Percentiles rank a stretch among this genome's conserved stretches.
Evolutionary conservation across 345 rosid species (phyloP).

Genomic region (Capsella bursapastoris): DNA sequence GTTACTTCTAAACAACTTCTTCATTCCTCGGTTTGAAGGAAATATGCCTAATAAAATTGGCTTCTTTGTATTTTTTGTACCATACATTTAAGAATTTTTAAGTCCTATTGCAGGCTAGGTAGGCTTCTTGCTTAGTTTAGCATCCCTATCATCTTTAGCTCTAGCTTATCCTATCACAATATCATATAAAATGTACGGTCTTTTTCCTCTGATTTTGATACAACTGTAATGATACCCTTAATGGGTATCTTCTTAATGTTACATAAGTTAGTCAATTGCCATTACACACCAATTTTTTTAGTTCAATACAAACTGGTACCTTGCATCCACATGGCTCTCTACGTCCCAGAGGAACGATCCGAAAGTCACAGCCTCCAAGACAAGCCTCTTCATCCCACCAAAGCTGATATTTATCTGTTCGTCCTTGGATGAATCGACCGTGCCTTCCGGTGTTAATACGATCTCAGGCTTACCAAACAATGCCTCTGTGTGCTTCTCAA

Average conservation of each 20-base stretch:
- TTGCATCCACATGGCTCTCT: constrained; percentile 89
- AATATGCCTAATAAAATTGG: background rate
- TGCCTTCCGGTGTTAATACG: constrained; percentile 67
- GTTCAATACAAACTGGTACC: constrained; percentile 87
- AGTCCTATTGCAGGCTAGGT: constrained; percentile 45
- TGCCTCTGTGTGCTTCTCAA: constrained; percentile 98
- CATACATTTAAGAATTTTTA: constrained; percentile 39
- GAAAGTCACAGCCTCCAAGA: constrained; percentile 92
- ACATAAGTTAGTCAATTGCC: constrained; percentile 38
- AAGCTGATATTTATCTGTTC: constrained; percentile 83
- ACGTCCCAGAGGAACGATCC: constrained; percentile 99
- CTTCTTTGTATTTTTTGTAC: constrained; percentile 22
- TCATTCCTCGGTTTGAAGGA: constrained; percentile 34
- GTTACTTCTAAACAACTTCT: constrained; percentile 44
- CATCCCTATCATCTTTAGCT: constrained; percentile 28
- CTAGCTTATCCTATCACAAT: constrained; percentile 30
- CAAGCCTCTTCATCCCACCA: constrained; percentile 86
- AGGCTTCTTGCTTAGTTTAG: constrained; percentile 43
- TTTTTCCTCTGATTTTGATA: constrained; percentile 8
- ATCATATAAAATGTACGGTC: constrained; percentile 31
- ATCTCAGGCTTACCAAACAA: constrained; percentile 91
- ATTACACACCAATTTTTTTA: constrained; percentile 43
- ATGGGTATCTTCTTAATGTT: constrained; percentile 36
- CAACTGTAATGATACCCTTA: constrained; percentile 35
- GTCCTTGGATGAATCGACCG: constrained; percentile 73